Base-by-base conservation (phyloP, 495 filamentous ascomycete genomes). In the Aspergillus saccharolyticus region DNA sequence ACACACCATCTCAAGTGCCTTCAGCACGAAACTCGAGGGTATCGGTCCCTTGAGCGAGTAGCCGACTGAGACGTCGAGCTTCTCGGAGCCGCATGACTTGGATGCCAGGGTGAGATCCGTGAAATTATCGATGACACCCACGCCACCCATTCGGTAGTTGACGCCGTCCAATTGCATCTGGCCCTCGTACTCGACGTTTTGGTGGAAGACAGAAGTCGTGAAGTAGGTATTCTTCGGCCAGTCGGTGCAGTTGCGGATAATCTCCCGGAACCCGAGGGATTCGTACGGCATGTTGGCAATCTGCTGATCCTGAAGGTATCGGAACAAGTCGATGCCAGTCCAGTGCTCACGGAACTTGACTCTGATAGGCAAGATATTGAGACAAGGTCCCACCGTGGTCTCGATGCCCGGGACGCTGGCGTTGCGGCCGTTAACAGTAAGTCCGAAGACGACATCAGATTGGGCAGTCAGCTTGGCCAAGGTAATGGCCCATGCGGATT, bases 331-430 rank as follows among this genome's bases (percentile, higher is more conserved):
- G 1, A 81, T 67, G 2, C 66, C 75, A 7, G 74, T 82, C 76
- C 74, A 79, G 19, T 66, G 70, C 5, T 75, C 71, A 15, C 68
- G 60, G 55, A 85, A 77, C 12, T 71, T 69, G 17, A 85, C 78
- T 8, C 83, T 73, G 0, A 85, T 78, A 0, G 83, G 83, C 1
- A 86, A 67, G 16, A 84, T 72, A 58, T 86, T 85, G 54, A 86
- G 67, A 60, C 83, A 87, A 5, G 80, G 80, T 0, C 82, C 82
- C 45, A 83, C 70, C 17, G 80, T 81, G 57, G 66, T 74, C 25
- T 81, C 81, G 19, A 85, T 71, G 1, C 80, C 78, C 5, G 75
- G 74, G 4, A 87, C 61, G 22, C 74, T 73, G 15, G 76, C 74
- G 54, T 80, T 81, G 18, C 87, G 80, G 3, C 86, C 81, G 48